These are phyloP conservation scores for Annulohypoxylon maeteangense DNA, from an alignment of 495 filamentous ascomycete species.

Conservation along the genomic window DNA sequence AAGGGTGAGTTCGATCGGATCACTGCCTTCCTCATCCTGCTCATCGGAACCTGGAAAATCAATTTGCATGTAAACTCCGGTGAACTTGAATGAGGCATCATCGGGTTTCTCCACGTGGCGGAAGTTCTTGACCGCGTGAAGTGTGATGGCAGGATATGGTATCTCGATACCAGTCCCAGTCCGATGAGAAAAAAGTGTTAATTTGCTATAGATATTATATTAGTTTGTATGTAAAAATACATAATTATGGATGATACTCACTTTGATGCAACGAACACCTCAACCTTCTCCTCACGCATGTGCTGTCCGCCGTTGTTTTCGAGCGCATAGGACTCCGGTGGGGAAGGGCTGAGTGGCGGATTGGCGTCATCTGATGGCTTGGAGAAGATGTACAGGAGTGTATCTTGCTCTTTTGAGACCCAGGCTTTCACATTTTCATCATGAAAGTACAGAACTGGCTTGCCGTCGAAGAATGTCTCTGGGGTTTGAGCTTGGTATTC, in stretches of 20 bases:
- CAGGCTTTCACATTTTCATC: slow-evolving; percentile 69
- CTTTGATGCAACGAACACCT: slow-evolving; percentile 84
- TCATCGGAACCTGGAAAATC: slow-evolving; percentile 67
- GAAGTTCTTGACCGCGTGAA: slow-evolving; percentile 84
- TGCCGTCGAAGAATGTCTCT: slow-evolving; percentile 79
- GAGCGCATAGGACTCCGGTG: slow-evolving; percentile 47
- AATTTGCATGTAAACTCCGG: slow-evolving; percentile 80
- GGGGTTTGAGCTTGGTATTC: slow-evolving; percentile 89
- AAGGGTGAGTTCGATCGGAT: slow-evolving; percentile 77
- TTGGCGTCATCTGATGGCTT: slow-evolving; percentile 39
- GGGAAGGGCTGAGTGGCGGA: slow-evolving; percentile 42
- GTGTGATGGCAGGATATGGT: slow-evolving; percentile 85
- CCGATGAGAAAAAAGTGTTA: slow-evolving; percentile 75
- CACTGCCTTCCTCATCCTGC: slow-evolving; percentile 74
- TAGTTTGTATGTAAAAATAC: not conserved
- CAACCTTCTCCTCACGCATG: slow-evolving; percentile 62
- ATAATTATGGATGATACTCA: slow-evolving; percentile 52
- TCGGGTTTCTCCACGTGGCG: slow-evolving; percentile 48
- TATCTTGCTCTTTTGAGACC: slow-evolving; percentile 56
- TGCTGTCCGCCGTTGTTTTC: slow-evolving; percentile 50
- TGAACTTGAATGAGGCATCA: slow-evolving; percentile 31
- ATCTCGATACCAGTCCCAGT: slow-evolving; percentile 75
- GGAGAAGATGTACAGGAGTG: slow-evolving; percentile 64
- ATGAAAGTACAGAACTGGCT: slow-evolving; percentile 83
- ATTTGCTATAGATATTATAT: slow-evolving; percentile 63